These are phyloP conservation scores for Clitoria ternatea DNA, from an alignment of 306 rosid species.

Conservation along the genomic window DNA sequence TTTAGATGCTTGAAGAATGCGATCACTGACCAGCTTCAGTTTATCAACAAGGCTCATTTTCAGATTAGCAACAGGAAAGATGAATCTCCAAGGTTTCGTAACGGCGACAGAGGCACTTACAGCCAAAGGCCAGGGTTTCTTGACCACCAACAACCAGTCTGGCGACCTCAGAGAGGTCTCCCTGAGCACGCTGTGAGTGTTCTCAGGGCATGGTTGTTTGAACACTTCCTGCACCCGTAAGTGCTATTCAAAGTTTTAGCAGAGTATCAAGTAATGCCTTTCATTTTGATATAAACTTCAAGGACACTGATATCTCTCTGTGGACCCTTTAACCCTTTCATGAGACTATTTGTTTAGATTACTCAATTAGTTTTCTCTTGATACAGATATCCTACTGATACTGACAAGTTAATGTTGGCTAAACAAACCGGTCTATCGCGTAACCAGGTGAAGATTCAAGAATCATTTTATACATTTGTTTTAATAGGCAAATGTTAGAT, in stretches of 20 bases:
- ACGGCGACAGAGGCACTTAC: slow-evolving; percentile 30
- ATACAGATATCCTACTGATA: slow-evolving; percentile 82
- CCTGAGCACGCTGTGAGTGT: slow-evolving; percentile 82
- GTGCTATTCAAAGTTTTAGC: slow-evolving; percentile 11
- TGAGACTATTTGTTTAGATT: neutral
- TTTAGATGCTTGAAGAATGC: slow-evolving; percentile 70
- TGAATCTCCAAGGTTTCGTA: slow-evolving; percentile 38
- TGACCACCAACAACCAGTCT: slow-evolving; percentile 66
- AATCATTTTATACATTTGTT: neutral
- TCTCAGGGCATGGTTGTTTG: slow-evolving; percentile 86
- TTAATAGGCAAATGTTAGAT: no score
- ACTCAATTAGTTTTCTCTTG: neutral
- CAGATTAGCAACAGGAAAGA: slow-evolving; percentile 36
- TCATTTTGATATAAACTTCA: neutral
- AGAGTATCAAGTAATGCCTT: neutral
- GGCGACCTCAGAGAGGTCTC: slow-evolving; percentile 94
- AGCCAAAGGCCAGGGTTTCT: slow-evolving; percentile 54
- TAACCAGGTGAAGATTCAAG: slow-evolving; percentile 55
- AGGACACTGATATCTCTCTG: neutral
- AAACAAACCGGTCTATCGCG: slow-evolving; percentile 91
- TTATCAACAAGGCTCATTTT: slow-evolving; percentile 33
- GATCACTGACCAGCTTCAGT: slow-evolving; percentile 73
- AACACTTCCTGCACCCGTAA: slow-evolving; percentile 94
- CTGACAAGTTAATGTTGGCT: slow-evolving; percentile 81
- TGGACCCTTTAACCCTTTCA: neutral